Base-by-base conservation (phyloP, 2,329 filamentous ascomycete genomes). In the Thielaviopsis ethacetica region DNA sequence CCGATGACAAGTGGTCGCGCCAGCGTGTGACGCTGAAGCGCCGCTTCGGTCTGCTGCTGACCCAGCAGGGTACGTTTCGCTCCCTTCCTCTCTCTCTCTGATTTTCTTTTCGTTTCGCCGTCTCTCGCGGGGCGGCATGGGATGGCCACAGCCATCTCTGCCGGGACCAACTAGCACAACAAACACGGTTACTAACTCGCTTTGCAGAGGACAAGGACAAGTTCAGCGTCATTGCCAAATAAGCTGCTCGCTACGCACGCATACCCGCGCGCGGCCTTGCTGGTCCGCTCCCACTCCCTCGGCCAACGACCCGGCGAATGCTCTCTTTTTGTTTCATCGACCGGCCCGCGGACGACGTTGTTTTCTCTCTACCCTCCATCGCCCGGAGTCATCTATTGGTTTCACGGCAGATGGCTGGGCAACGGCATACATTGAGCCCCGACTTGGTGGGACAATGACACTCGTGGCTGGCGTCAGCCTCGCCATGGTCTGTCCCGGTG, bases 1-100 rank as follows among this genome's bases (percentile, higher is more conserved):
- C 93, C 63, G 93, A 98, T 75, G 93, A 98, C 79, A 95, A 96
- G 79, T 97, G 94, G 81, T 95, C 90, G 68, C 87, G 89, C 70
- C 91, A 97, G 76, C 84, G 93, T 66, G 90, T 97, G 55, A 94
- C 90, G 21, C 79, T 97, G 68, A 95, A 96, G 84, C 90, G 88
- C 77, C 81, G 93, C 68, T 97, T 95, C 70, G 85, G 85, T 54
- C 79, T 96, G 63, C 82, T 97, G 63, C 75, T 95, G 71, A 93
- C 87, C 58, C 88, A 95, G 78, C 85, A 76, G 70, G 76, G 77
- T 80, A 64, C 63, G 75, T 75, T 56, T 65, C 49, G 7, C 41
- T 30, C 51, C 50, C 22, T 24, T 44, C 27, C n/a, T 19, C 7
- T 30, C 9, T 17, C 27, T 38, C 6, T 19, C 10, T 15, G 7